Evolutionary conservation across 257 asterid genomes (phyloP).

Genomic region (Solanum chiquidenum): DNA sequence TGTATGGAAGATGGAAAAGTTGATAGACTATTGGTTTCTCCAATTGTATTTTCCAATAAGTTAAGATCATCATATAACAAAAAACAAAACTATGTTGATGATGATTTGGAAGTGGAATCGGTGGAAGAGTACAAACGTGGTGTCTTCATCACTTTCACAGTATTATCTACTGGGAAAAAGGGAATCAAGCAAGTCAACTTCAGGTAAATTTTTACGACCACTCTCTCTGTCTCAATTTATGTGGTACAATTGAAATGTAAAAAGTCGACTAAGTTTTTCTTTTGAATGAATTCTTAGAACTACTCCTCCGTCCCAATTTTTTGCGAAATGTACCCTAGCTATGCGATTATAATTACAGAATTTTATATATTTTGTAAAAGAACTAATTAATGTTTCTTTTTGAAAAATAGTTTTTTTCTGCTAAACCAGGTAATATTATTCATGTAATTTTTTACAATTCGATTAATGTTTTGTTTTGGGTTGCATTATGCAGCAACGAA

Average conservation of each 20-base stretch:
- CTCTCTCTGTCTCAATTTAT: not conserved
- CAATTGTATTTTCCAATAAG: constrained; percentile 18
- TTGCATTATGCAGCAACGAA: constrained; percentile 26
- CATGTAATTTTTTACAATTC: not conserved
- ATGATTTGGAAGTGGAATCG: constrained; percentile 14
- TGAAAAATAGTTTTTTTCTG: not conserved
- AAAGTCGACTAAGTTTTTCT: not conserved
- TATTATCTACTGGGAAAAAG: constrained; percentile 14
- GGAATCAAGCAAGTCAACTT: constrained; percentile 30
- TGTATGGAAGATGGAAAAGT: constrained; percentile 7
- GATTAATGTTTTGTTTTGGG: not conserved
- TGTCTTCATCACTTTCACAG: constrained; percentile 22
- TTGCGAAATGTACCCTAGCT: not conserved
- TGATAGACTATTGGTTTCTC: constrained; percentile 17
- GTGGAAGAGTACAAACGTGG: constrained; percentile 36
- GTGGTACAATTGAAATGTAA: no score
- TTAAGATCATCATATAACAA: constrained; percentile 2
- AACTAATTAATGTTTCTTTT: not conserved
- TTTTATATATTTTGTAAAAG: not conserved
- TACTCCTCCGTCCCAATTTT: not conserved
- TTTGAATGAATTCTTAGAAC: not conserved
- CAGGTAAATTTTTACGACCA: constrained; percentile 14
- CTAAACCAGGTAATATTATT: no score
- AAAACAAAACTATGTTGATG: not conserved
- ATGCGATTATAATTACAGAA: not conserved